A percentile compares a stretch with the other conserved stretches of the same genome.
These are phyloP conservation scores for Gossypium australe DNA, from an alignment of 345 rosid species.

Conservation along the genomic window DNA sequence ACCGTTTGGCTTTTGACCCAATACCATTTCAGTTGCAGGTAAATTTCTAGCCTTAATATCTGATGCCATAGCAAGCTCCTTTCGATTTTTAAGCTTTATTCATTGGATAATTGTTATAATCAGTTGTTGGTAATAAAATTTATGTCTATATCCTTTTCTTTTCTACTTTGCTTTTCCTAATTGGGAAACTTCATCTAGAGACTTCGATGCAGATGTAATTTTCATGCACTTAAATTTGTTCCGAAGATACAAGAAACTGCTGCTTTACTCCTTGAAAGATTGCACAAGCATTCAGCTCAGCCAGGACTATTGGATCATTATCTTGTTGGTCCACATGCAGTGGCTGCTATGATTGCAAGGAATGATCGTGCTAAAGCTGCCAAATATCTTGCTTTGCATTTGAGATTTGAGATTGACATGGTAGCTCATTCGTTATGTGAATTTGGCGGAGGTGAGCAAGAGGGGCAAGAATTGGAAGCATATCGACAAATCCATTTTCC, in stretches of 20 bases:
- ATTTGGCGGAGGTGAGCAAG: constrained; percentile 85
- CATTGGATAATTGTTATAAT: background rate
- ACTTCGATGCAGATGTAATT: constrained; percentile 96
- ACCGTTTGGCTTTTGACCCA: constrained; percentile 95
- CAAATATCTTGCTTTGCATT: constrained; percentile 74
- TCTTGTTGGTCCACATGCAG: constrained; percentile 68
- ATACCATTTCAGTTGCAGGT: constrained; percentile 89
- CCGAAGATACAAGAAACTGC: constrained; percentile 86
- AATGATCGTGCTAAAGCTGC: constrained; percentile 44
- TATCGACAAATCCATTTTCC: constrained; percentile 88
- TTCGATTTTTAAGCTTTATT: background rate
- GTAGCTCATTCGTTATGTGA: constrained; percentile 96
- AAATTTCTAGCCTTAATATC: constrained; percentile 16
- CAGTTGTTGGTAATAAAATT: constrained; percentile 4
- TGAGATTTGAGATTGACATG: constrained; percentile 96
- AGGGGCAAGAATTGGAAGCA: constrained; percentile 65
- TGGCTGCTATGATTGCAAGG: constrained; percentile 38
- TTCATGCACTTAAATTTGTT: constrained; percentile 70
- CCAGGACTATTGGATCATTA: constrained; percentile 60
- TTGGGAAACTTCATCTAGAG: constrained; percentile 51
- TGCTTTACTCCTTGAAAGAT: constrained; percentile 64
- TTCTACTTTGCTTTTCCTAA: constrained; percentile 4
- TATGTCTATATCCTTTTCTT: background rate
- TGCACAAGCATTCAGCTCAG: constrained; percentile 47
- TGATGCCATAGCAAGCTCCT: background rate